Base-by-base conservation (phyloP, 2,329 filamentous ascomycete species). In the Phyllosticta citriasiana region DNA sequence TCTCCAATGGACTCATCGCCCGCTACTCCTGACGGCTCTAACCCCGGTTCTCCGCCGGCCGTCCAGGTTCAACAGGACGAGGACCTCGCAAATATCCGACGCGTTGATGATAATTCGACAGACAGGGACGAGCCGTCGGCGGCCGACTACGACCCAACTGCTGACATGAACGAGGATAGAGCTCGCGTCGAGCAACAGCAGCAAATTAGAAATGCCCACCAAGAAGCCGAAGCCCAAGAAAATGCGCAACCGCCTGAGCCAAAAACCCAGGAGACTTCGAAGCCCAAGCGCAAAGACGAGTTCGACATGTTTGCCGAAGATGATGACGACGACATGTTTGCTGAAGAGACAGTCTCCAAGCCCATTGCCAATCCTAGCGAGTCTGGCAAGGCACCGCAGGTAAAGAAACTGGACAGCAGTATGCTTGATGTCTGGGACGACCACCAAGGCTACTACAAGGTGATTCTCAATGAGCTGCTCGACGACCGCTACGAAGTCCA, bases 381-480 rank as follows among this genome's bases (percentile, higher is more conserved):
- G 53, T 72, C 57, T 14, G 33, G 30, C 33, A 62, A 55, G 16
- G 60, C 55, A 14, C 55, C 55, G 8, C 55, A 79, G 72, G 80
- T 78, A 66, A 77, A 85, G 74, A 77, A 87, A 73, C 73, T 85
- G 59, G 83, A 84, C 70, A 86, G 86, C 65, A 89, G 87, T 64
- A 89, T 93, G 65, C 66, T 53, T 8, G 57, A 62, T 54, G 59
- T 96, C 63, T 90, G 86, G 86, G 92, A 96, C 70, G 94, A 97
- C 71, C 86, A 88, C 58, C 91, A 99, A 70, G 94, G 93, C 5
- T 97, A 97, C 73, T 99, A 97, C 80, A 95, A 94, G 74, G 87
- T 97, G 62, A 91, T 95, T 62, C 85, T 91, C 51, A 92, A 93
- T 69, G 94, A 99, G 77, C 78, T 97, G 57, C 81, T 99, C 64